Percentiles rank a stretch among this genome's conserved stretches.
phyloP scores from a whole-genome alignment of 2,329 filamentous ascomycete species.

The Aspergillus neoniger region DNA sequence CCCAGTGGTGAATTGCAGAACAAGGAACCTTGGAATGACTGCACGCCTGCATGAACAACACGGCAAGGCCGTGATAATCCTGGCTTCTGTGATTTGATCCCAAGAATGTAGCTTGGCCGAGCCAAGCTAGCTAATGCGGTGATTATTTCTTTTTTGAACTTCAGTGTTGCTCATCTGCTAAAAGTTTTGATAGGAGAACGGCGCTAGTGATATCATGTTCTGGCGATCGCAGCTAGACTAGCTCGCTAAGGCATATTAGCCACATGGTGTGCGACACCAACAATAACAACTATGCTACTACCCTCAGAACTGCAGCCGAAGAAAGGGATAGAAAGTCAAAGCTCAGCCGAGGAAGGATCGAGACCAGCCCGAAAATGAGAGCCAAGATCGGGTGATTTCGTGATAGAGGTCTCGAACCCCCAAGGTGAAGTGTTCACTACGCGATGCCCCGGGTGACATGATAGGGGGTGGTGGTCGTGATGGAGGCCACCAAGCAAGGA shows the following conservation, averaged over 20 bases:
- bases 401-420: slow-evolving; percentile 6
- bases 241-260: background rate
- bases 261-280: slow-evolving; percentile 10
- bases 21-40: background rate
- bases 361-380: slow-evolving; percentile 5
- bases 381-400: background rate
- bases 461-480: background rate
- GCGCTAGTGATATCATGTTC: slow-evolving; percentile 6
- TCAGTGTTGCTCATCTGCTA: slow-evolving; percentile 6
- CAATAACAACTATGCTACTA: background rate
- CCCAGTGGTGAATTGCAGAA: slow-evolving; percentile 4
- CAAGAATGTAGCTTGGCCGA: background rate
- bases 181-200: slow-evolving; percentile 1
- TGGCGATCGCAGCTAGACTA: slow-evolving; percentile 12
- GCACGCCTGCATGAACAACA: background rate
- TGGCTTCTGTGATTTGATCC: slow-evolving; percentile 6
- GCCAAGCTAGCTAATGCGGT: slow-evolving; percentile 15
- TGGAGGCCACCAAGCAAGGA: background rate
- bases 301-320: background rate
- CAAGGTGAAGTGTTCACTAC: background rate
- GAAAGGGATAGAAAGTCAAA: slow-evolving; percentile 2
- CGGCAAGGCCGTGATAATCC: slow-evolving; percentile 1
- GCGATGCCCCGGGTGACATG: background rate
- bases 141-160: slow-evolving; percentile 15
- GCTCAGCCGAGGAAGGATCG: background rate